phyloP scores from a whole-genome alignment of 495 filamentous ascomycete species.

The Poronia punctata region DNA sequence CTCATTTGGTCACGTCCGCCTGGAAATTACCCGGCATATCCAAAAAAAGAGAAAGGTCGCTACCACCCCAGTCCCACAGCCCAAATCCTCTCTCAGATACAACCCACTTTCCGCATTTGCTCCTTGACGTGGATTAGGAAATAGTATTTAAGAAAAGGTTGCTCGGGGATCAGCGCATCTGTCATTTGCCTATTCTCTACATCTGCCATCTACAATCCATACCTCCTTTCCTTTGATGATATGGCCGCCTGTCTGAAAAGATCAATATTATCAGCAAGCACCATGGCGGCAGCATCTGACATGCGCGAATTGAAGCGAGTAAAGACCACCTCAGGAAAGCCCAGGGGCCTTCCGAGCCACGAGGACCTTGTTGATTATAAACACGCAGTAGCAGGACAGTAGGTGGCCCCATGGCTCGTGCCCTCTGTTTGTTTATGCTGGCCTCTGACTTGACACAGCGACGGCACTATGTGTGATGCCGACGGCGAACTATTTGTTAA shows the following conservation, averaged over 20 bases:
- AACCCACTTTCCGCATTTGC: slow-evolving; percentile 13
- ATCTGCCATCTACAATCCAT: not conserved
- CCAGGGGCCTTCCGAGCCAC: slow-evolving; percentile 32
- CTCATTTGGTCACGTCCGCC: too few species aligned
- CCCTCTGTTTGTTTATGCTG: slow-evolving; percentile 3
- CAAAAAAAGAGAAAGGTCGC: too few species aligned
- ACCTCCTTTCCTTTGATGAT: not conserved
- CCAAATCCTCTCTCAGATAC: slow-evolving; percentile 2
- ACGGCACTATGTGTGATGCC: slow-evolving; percentile 80
- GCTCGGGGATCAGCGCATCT: too few species aligned
- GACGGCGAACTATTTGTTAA: slow-evolving; percentile 89
- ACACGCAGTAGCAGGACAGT: slow-evolving; percentile 91
- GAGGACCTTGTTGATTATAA: slow-evolving; percentile 62
- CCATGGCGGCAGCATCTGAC: slow-evolving; percentile 21
- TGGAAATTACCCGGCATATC: too few species aligned
- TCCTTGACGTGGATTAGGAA: not conserved
- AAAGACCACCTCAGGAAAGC: slow-evolving; percentile 6
- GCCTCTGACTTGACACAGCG: slow-evolving; percentile 45
- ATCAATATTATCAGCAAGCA: slow-evolving; percentile 4
- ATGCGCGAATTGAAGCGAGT: slow-evolving; percentile 15
- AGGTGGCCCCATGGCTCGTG: slow-evolving; percentile 38
- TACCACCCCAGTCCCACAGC: not conserved
- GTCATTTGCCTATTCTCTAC: not conserved
- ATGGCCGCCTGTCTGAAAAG: slow-evolving; percentile 9
- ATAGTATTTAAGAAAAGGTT: not conserved